phyloP scores from a whole-genome alignment of 1,284 basidiomycete genomes.

The Hemileia vastatrix region DNA sequence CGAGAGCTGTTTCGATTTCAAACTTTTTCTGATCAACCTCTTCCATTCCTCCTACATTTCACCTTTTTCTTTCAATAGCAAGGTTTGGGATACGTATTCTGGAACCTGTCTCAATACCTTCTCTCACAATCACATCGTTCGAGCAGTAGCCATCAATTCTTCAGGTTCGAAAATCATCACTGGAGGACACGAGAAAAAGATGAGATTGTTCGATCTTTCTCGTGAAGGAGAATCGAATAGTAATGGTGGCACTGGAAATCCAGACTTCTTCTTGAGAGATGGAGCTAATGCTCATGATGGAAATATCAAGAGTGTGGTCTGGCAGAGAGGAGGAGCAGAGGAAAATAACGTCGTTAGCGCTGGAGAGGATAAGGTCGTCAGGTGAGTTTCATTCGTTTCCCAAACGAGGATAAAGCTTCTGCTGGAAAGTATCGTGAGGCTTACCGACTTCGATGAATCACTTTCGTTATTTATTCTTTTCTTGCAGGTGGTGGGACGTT shows the following conservation, averaged over 20 bases:
- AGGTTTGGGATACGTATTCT: constrained; percentile 92
- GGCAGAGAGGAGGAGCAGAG: constrained; percentile 69
- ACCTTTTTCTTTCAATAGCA: constrained; percentile 51
- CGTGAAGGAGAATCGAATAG: constrained; percentile 43
- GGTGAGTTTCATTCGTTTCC: constrained; percentile 56
- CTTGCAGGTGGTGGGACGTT: constrained; percentile 84
- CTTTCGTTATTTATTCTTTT: background rate
- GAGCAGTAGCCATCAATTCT: constrained; percentile 75
- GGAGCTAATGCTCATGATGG: constrained; percentile 58
- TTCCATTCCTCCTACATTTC: background rate
- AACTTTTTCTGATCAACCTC: background rate
- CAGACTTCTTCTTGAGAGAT: constrained; percentile 21
- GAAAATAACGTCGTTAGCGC: constrained; percentile 70
- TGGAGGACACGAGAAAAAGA: constrained; percentile 97
- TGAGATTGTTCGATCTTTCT: constrained; percentile 80
- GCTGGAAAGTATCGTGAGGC: no score
- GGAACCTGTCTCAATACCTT: constrained; percentile 81
- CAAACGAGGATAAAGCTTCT: no score
- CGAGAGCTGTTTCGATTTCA: background rate
- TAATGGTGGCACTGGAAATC: background rate
- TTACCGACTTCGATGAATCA: background rate
- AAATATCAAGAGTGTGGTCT: constrained; percentile 80
- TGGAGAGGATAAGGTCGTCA: constrained; percentile 79
- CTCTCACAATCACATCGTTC: constrained; percentile 94
- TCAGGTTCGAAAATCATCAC: constrained; percentile 61